A percentile compares a stretch with the other conserved stretches of the same genome.
Evolutionary conservation across 179 eudicot species (phyloP).

Genomic region (Spergularia azorica): DNA sequence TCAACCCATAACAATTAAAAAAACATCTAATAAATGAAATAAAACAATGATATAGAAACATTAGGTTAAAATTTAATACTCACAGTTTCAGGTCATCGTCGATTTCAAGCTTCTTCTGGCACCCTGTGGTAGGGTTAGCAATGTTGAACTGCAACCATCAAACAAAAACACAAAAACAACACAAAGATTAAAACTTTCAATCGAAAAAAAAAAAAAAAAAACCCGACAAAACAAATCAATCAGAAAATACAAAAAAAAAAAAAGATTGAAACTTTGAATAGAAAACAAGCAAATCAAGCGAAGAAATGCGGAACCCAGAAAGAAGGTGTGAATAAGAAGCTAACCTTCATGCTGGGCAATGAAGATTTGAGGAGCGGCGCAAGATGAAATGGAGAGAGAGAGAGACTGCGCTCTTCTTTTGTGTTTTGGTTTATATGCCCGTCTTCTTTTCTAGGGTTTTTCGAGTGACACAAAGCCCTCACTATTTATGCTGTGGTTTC

Average conservation of each 20-base stretch:
- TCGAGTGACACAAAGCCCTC: too few species aligned
- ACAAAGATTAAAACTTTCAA: not conserved
- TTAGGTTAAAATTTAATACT: not conserved
- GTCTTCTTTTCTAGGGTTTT: too few species aligned
- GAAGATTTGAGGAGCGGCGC: too few species aligned
- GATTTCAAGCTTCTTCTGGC: conserved; percentile 91
- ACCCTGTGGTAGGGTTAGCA: conserved; percentile 84
- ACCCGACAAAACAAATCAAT: not conserved
- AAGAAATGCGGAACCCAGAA: not conserved
- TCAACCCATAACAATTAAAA: not conserved
- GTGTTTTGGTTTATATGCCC: too few species aligned
- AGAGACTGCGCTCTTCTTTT: too few species aligned
- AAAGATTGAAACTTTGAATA: not conserved
- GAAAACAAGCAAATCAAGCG: not conserved
- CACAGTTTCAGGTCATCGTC: conserved; percentile 87
- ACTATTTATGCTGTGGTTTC: too few species aligned
- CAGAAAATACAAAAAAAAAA: not conserved
- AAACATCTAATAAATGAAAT: not conserved
- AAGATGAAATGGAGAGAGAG: too few species aligned
- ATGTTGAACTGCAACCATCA: conserved; percentile 59
- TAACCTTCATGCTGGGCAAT: too few species aligned
- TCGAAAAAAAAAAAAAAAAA: not conserved
- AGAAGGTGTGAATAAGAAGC: not conserved
- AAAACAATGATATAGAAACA: not conserved
- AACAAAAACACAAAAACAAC: conserved; percentile 12